A percentile compares a stretch with the other conserved stretches of the same genome.
Evolutionary conservation across 176 grass and related monocot species (phyloP).

Genomic region (Carex myosuroides): DNA sequence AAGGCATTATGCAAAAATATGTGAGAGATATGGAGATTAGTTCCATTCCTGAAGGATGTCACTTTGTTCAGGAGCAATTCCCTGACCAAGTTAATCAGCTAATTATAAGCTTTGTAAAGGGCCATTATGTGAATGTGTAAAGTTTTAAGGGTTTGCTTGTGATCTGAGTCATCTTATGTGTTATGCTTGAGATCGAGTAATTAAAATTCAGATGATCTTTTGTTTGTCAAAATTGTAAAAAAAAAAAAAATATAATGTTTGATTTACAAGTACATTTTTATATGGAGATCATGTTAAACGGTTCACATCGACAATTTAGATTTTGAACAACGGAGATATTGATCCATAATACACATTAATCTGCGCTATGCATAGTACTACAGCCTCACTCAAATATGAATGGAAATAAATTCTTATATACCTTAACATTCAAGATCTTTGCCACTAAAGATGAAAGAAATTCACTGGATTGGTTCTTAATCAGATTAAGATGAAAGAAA

Average conservation of each 20-base stretch:
- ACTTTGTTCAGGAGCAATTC: slow-evolving; percentile 79
- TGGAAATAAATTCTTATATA: no score
- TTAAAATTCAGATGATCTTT: no score
- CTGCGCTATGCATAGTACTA: no score
- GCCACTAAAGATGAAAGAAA: not conserved
- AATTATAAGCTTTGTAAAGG: slow-evolving; percentile 48
- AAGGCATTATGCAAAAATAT: slow-evolving; percentile 32
- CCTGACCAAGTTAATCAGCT: slow-evolving; percentile 45
- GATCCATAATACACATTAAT: no score
- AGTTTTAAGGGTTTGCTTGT: not conserved
- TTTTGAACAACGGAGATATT: no score
- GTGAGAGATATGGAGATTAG: slow-evolving; percentile 52
- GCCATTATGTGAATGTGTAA: slow-evolving; percentile 24
- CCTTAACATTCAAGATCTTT: no score
- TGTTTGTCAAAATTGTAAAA: no score
- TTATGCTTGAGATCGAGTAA: not conserved
- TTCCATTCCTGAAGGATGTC: slow-evolving; percentile 45
- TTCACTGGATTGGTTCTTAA: not conserved
- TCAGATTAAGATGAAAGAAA: not conserved
- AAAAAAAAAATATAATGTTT: no score
- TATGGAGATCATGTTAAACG: no score
- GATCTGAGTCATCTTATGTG: not conserved
- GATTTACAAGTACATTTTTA: no score
- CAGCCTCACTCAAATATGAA: no score
- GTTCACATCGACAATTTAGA: no score